Conservation (phyloP, 192 early-diverging fungal genomes). For the Coemansia reversa region DNA sequence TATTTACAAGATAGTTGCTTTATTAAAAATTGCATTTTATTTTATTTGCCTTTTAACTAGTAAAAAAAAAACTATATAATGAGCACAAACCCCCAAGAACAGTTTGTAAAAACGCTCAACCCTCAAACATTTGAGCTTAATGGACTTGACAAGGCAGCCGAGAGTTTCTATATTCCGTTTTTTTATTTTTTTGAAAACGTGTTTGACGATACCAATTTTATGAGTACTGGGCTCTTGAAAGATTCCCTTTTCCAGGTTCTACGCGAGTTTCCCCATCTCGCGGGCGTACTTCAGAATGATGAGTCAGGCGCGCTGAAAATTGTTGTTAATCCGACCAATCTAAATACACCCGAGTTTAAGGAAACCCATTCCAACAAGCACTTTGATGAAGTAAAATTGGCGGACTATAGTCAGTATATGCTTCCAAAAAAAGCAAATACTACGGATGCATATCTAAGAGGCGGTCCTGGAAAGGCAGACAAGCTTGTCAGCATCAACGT, state of each 20-base stretch:
- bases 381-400: neutral
- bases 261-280: neutral
- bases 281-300: neutral
- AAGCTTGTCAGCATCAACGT: conserved; percentile 8
- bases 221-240: neutral
- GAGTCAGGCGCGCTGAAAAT: neutral
- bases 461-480: neutral
- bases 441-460: neutral
- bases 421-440: neutral
- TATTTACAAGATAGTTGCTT: neutral
- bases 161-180: neutral
- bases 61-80: neutral
- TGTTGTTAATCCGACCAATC: neutral
- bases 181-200: neutral
- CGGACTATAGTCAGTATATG: neutral
- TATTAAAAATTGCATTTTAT: neutral
- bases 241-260: neutral
- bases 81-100: neutral
- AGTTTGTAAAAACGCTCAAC: neutral
- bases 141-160: neutral
- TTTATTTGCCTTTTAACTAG: neutral
- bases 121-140: neutral
- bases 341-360: neutral
- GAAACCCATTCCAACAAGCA: neutral
- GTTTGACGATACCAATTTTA: neutral